A percentile compares a stretch with the other conserved stretches of the same genome.
Conservation (phyloP, 2,329 filamentous ascomycete species). For the Blastomyces parvus region DNA sequence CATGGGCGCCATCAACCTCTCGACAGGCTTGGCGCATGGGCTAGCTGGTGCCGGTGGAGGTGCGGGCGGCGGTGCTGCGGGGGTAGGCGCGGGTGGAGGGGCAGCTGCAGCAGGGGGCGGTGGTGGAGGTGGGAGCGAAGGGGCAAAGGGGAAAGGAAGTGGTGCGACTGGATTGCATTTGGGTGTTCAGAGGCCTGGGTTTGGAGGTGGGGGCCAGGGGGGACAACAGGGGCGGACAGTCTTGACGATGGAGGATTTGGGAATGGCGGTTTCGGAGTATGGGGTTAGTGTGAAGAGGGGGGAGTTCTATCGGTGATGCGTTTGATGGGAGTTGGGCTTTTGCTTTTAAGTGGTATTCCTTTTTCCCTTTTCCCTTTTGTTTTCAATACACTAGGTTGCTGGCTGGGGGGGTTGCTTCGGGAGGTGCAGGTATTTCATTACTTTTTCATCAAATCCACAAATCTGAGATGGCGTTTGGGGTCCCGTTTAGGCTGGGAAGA, state of each 20-base stretch:
- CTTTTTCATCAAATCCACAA: neutral
- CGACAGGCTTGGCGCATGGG: slow-evolving; percentile 48
- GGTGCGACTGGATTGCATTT: slow-evolving; percentile 45
- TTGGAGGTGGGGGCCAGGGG: slow-evolving; percentile 79
- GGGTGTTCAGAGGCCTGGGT: slow-evolving; percentile 68
- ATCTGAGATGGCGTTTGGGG: slow-evolving; percentile 2
- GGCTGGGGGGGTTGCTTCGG: neutral
- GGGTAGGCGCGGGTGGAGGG: slow-evolving; percentile 40
- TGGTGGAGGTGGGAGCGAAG: slow-evolving; percentile 37
- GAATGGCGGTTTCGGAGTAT: slow-evolving; percentile 96
- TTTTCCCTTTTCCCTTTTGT: slow-evolving; percentile 5
- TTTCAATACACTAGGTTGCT: slow-evolving; percentile 6
- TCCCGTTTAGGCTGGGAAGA: neutral
- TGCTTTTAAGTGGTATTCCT: slow-evolving; percentile 4
- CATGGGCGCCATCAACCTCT: slow-evolving; percentile 73
- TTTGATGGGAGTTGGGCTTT: neutral
- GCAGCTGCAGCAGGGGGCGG: slow-evolving; percentile 36
- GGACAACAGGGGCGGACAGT: slow-evolving; percentile 79
- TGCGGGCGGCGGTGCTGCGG: slow-evolving; percentile 43
- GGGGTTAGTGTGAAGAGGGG: slow-evolving; percentile 95
- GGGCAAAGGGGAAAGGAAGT: slow-evolving; percentile 40
- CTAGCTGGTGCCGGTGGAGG: slow-evolving; percentile 45
- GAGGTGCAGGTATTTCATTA: neutral
- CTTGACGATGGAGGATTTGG: slow-evolving; percentile 95
- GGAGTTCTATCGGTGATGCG: slow-evolving; percentile 74